Base-by-base conservation (phyloP, 2,329 filamentous ascomycete genomes). In the Microsporum canis region DNA sequence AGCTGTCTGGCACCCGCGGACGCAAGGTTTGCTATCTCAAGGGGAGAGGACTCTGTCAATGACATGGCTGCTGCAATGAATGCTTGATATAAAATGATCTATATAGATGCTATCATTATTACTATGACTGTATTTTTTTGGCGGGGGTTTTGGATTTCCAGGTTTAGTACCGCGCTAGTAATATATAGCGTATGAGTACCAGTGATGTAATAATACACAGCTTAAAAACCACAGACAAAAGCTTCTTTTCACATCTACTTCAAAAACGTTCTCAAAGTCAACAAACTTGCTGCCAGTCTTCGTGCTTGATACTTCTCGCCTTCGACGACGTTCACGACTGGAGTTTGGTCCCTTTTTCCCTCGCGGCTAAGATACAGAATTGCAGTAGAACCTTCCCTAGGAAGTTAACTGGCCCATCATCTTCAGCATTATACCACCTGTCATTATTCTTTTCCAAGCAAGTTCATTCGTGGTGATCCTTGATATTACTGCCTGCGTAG, bases 1-100 rank as follows among this genome's bases (percentile, higher is more conserved):
- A 99, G 84, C 59, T 84, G 83, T 71, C 90, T 88, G 36, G 94
- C 95, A 14, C 92, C 89, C 55, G 82, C 77, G 70, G 91, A 91
- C 64, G 92, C 92, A 56, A 86, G 82, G 68, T 80, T 81, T 41
- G 92, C 92, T 59, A 88, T 88, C 66, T 91, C 85, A 60, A 83
- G 78, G 56, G 92, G 88, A 36, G 87, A 87, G 60, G 88, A 89
- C 73, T 89, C 91, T 57, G 91, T 96, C 62, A 96, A 81, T 66
- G 92, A 96, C 94, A 97, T 96, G 65, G 6, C 58, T 27, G 31
- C 43, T 33, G 51, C 29, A 10, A 1, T 14, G 3, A 33, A 51
- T 14, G 39, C 6, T 6, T 17, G 39, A 43, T 43, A 43, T 43
- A 43, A n/a, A n/a, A n/a, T 2, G 34, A 36, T 36, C 34, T 36